phyloP scores from a whole-genome alignment of 768 basidiomycete species.

The Amanita fuliginea region DNA sequence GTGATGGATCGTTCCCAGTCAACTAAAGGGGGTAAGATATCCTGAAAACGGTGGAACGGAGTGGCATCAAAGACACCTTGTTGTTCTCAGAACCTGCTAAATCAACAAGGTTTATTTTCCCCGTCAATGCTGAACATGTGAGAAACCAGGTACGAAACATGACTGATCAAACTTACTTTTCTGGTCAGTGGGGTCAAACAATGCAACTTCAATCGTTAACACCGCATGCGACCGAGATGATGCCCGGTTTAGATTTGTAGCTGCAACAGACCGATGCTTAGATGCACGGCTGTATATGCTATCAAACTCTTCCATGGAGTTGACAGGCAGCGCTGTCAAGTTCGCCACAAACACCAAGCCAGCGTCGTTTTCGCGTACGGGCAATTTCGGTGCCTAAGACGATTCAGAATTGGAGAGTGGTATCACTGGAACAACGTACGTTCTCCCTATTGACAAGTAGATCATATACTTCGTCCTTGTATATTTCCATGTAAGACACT shows the following conservation, averaged over 20 bases:
- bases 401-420: conserved; percentile 1
- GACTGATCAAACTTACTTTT: conserved; percentile 31
- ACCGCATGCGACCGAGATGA: conserved; percentile 89
- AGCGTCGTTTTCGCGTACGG: conserved; percentile 40
- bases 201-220: conserved; percentile 58
- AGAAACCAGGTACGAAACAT: not conserved
- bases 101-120: conserved; percentile 82
- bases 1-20: conserved; percentile 78
- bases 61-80: conserved; percentile 33
- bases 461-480: conserved; percentile 87
- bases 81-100: conserved; percentile 90
- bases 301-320: conserved; percentile 33
- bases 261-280: conserved; percentile 72
- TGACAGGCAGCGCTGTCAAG: conserved; percentile 30
- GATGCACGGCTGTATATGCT: conserved; percentile 48
- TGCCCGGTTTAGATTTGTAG: conserved; percentile 74
- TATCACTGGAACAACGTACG: conserved; percentile 22
- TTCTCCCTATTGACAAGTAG: conserved; percentile 64
- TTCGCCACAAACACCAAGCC: conserved; percentile 48
- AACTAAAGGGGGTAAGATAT: conserved; percentile 24
- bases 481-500: conserved; percentile 83
- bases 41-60: not conserved
- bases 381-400: conserved; percentile 36
- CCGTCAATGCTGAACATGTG: conserved; percentile 39
- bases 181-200: conserved; percentile 40